These are phyloP conservation scores for Juncus inflexus DNA, from an alignment of 176 grass and related monocot genomes.

Conservation along the genomic window DNA sequence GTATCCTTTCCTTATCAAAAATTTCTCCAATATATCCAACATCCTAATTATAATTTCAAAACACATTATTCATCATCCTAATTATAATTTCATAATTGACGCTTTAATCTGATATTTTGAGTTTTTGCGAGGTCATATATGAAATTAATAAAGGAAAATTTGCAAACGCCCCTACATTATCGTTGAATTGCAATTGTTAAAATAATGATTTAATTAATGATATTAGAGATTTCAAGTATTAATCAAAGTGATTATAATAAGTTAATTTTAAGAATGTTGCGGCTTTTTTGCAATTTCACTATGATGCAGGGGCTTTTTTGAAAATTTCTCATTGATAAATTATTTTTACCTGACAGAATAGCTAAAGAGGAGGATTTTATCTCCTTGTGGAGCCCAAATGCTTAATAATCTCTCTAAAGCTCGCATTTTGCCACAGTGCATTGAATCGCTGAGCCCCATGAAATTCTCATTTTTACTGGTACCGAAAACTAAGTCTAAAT, in stretches of 20 bases:
- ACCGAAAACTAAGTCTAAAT: slow-evolving; percentile 77
- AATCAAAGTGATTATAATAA: no score
- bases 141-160: not conserved
- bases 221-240: no score
- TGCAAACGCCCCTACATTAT: no score
- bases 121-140: no score
- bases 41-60: slow-evolving; percentile 55
- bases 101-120: slow-evolving; percentile 8
- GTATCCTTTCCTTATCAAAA: slow-evolving; percentile 95
- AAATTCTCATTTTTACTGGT: slow-evolving; percentile 77
- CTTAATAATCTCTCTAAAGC: slow-evolving; percentile 72
- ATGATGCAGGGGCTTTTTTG: no score
- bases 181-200: no score
- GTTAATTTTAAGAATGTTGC: no score
- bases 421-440: slow-evolving; percentile 95
- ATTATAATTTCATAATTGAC: slow-evolving; percentile 8
- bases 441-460: slow-evolving; percentile 86
- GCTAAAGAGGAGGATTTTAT: slow-evolving; percentile 96
- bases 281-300: no score
- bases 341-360: slow-evolving; percentile 79
- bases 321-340: no score
- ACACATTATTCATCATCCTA: slow-evolving; percentile 6
- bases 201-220: no score
- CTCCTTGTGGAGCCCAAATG: slow-evolving; percentile 64
- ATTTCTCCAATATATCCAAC: slow-evolving; percentile 98